Conservation (phyloP, 805 yeast species). For the Cyberlindnera bimundalis region DNA sequence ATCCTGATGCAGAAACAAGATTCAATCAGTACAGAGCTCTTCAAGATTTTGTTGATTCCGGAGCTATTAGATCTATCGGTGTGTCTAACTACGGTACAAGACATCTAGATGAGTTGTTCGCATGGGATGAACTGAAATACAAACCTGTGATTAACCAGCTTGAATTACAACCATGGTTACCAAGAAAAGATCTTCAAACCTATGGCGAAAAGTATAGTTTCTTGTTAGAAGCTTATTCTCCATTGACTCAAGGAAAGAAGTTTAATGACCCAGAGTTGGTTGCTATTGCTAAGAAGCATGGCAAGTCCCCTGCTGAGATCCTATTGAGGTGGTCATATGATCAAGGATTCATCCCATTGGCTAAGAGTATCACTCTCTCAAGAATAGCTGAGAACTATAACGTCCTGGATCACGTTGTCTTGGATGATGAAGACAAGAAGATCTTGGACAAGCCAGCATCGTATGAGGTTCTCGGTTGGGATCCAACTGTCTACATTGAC, state of each 20-base stretch:
- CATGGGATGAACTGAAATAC: constrained; percentile 50
- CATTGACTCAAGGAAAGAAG: constrained; percentile 24
- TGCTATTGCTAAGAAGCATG: constrained; percentile 23
- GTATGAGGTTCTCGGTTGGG: constrained; percentile 22
- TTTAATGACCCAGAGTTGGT: constrained; percentile 21
- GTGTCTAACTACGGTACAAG: constrained; percentile 69
- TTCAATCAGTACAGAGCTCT: constrained; percentile 67
- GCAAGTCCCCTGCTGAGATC: constrained; percentile 19
- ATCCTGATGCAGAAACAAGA: constrained; percentile 43
- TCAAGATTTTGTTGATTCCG: constrained; percentile 65
- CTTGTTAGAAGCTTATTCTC: constrained; percentile 24
- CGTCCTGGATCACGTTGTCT: constrained; percentile 20
- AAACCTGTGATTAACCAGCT: constrained; percentile 77
- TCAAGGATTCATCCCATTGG: constrained; percentile 24
- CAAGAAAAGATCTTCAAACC: constrained; percentile 24
- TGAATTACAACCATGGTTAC: constrained; percentile 28
- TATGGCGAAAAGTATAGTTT: constrained; percentile 20
- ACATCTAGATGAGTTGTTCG: constrained; percentile 60
- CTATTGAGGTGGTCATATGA: constrained; percentile 24
- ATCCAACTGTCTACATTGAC: constrained; percentile 15
- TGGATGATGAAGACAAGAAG: constrained; percentile 23
- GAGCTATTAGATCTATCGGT: constrained; percentile 64
- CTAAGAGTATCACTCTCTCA: constrained; percentile 17
- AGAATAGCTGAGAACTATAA: constrained; percentile 21
- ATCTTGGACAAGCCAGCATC: constrained; percentile 19